Evolutionary conservation across 495 filamentous ascomycete species (phyloP), one percentile per base, ranked within the genome.

Genomic region (Neurospora cerealis): DNA sequence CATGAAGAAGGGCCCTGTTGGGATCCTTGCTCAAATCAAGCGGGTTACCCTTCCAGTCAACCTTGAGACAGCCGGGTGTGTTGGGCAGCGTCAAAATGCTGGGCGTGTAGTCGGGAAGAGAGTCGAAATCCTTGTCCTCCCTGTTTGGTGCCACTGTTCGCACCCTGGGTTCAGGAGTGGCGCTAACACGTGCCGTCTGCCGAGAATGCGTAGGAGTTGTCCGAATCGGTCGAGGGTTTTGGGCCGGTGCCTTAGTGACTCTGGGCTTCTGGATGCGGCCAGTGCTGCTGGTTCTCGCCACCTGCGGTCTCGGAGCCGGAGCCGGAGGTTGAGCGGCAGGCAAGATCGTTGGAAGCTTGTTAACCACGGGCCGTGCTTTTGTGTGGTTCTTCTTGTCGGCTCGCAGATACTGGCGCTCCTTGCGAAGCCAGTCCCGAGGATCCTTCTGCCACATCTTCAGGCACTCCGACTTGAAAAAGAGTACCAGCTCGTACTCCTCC

Each of bases 111-210:
- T 98, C 91, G 39, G 87, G 85, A 34, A 98, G 85, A 42, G 91
- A 84, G n/a, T 88, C 85, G 83, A 93, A 98, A 81, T 97, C 91
- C 79, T 90, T 93, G 80, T 97, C 94, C 80, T 97, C 94, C 24
- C 93, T 88, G 75, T 91, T 93, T 8, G 80, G 83, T 2, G 83
- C 83, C 4, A 83, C 81, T 0, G 79, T 81, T 34, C 83, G 80
- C 19, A 79, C 78, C 3, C 83, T 79, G 5, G 83, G 84, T 74
- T 86, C 85, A 3, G 85, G 84, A 36, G 84, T 82, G 69, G 83
- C 69, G 72, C 81, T 83, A 41, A 87, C 86, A 36, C 83, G 87
- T 42, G 86, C 78, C 34, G 77, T 74, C 42, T 75, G 75, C 40
- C 71, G 77, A 42, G 70, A 73, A 41, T 73, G 73, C 46, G 74